phyloP scores from a whole-genome alignment of 2,329 filamentous ascomycete genomes.

The Tricladium varicosporioides region DNA sequence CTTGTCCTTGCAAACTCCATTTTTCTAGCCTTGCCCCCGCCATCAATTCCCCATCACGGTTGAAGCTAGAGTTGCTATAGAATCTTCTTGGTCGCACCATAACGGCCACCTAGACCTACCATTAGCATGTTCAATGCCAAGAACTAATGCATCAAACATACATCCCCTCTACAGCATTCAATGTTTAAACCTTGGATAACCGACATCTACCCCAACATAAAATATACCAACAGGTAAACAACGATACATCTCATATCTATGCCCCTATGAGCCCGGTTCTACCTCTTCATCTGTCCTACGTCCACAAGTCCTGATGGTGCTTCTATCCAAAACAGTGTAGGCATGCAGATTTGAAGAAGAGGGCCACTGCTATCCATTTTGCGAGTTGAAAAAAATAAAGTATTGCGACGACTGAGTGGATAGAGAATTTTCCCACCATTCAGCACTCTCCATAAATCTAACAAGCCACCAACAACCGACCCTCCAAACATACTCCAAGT shows the following conservation, averaged over 20 bases:
- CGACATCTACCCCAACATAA: neutral
- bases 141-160: neutral
- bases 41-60: too few relatives aligned
- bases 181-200: neutral
- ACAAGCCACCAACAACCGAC: too few relatives aligned
- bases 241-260: neutral
- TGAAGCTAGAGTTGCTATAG: too few relatives aligned
- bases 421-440: too few relatives aligned
- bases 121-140: neutral
- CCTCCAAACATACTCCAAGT: too few relatives aligned
- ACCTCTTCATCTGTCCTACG: neutral
- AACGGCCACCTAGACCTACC: too few relatives aligned
- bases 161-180: neutral
- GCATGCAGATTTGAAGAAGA: neutral
- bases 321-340: neutral
- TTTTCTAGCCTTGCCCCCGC: too few relatives aligned
- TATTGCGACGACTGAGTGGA: too few relatives aligned
- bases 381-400: too few relatives aligned
- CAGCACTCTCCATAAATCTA: too few relatives aligned
- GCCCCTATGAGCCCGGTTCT: neutral
- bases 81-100: too few relatives aligned
- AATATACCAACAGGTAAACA: neutral
- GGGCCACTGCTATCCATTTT: neutral
- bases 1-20: too few relatives aligned
- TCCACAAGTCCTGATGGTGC: neutral